A percentile compares a stretch with the other conserved stretches of the same genome.
Evolutionary conservation across 257 asterid genomes (phyloP).

Genomic region (Gentiana dahurica): DNA sequence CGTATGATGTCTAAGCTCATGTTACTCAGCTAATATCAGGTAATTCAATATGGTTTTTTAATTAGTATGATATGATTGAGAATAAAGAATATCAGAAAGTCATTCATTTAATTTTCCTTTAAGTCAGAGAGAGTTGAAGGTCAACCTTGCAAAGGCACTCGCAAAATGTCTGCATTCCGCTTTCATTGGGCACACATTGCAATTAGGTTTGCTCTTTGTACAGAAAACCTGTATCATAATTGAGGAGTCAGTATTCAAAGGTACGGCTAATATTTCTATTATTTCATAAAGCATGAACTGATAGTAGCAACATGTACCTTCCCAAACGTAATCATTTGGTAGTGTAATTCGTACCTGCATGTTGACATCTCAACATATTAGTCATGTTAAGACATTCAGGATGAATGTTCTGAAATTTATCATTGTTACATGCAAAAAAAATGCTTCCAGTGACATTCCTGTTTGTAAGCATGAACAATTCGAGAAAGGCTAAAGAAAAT

Average conservation of each 20-base stretch:
- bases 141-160: constrained; percentile 92
- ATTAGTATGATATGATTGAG: too few relatives aligned
- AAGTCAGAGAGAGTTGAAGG: constrained; percentile 15
- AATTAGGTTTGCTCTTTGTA: constrained; percentile 91
- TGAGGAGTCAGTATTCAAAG: constrained; percentile 3
- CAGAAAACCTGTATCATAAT: constrained; percentile 68
- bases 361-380: constrained; percentile 7
- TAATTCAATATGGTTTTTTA: too few relatives aligned
- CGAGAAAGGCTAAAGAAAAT: constrained; percentile 12
- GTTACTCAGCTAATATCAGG: too few relatives aligned
- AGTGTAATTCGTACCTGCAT: constrained; percentile 91
- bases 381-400: constrained; percentile 18
- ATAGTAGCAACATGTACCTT: constrained; percentile 43
- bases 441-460: constrained; percentile 12
- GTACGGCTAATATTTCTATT: constrained; percentile 5
- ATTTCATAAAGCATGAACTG: neutral
- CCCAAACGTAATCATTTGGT: constrained; percentile 97
- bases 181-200: constrained; percentile 94
- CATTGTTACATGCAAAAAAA: constrained; percentile 3
- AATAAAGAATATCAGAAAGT: too few relatives aligned
- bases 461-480: constrained; percentile 8
- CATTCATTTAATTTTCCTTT: constrained; percentile 4
- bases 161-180: constrained; percentile 96
- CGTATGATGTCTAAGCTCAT: too few relatives aligned
- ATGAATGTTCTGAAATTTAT: constrained; percentile 6